Conservation (phyloP, 140 eudicot species). For the Bidens hawaiensis region DNA sequence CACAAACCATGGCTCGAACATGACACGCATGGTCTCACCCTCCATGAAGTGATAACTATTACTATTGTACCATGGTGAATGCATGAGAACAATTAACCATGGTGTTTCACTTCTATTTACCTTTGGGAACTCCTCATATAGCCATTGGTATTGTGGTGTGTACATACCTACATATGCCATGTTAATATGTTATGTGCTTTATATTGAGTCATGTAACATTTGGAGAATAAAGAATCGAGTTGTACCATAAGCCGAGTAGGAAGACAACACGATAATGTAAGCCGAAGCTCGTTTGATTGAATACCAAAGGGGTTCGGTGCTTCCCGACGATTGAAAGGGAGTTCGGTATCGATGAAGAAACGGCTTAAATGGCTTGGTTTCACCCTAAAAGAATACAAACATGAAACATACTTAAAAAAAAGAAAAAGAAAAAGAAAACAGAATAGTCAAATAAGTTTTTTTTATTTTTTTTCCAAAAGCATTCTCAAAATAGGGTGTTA, state of each 20-base stretch:
- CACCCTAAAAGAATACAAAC: conserved; percentile 40
- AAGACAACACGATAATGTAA: conserved; percentile 54
- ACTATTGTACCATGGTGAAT: conserved; percentile 51
- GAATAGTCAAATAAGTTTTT: too few relatives aligned
- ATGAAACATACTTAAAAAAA: too few relatives aligned
- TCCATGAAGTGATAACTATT: conserved; percentile 53
- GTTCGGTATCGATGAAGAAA: conserved; percentile 19
- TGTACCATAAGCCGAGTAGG: conserved; percentile 68
- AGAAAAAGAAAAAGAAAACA: too few relatives aligned
- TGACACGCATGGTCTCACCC: conserved; percentile 57
- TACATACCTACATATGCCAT: conserved; percentile 32
- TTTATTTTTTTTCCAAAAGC: too few relatives aligned
- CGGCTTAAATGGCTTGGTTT: conserved; percentile 61
- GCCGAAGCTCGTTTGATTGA: conserved; percentile 57
- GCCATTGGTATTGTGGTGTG: conserved; percentile 55
- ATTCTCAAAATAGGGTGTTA: too few relatives aligned
- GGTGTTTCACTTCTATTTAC: conserved; percentile 48
- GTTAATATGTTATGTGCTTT: neutral
- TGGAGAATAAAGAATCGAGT: neutral
- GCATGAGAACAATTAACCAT: conserved; percentile 60
- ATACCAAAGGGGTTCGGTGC: conserved; percentile 66
- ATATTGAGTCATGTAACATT: neutral
- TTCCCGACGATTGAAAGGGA: conserved; percentile 20
- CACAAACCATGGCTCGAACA: conserved; percentile 62
- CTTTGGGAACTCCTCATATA: conserved; percentile 38